Conservation (phyloP, 768 basidiomycete genomes). For the Lepiota brunneoincarnata region DNA sequence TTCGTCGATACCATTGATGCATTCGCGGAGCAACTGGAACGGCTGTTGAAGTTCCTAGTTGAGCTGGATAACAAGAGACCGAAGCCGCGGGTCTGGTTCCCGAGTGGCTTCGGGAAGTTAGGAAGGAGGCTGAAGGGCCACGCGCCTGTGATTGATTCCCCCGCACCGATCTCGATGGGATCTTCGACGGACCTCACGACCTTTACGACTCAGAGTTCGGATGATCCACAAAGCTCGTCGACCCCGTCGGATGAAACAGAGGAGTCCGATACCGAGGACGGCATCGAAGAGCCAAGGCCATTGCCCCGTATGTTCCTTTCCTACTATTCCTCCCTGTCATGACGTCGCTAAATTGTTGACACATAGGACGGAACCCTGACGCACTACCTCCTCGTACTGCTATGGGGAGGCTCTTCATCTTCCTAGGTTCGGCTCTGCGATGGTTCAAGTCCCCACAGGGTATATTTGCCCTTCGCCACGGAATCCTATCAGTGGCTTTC, state of each 20-base stretch:
- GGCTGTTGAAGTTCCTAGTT: conserved; percentile 28
- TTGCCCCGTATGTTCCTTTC: too few relatives aligned
- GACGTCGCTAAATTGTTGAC: too few relatives aligned
- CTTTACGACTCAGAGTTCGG: conserved; percentile 17
- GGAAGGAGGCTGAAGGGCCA: conserved; percentile 31
- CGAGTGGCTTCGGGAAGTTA: conserved; percentile 37
- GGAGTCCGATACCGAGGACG: too few relatives aligned
- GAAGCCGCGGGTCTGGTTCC: conserved; percentile 39
- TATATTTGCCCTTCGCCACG: conserved; percentile 37
- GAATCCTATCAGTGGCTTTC: conserved; percentile 36
- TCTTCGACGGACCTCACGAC: conserved; percentile 32
- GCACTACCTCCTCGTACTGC: too few relatives aligned
- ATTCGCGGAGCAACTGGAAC: conserved; percentile 34
- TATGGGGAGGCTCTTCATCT: conserved; percentile 21
- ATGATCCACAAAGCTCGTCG: conserved; percentile 2
- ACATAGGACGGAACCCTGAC: too few relatives aligned
- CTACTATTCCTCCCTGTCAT: too few relatives aligned
- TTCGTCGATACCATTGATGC: conserved; percentile 41
- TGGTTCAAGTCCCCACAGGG: conserved; percentile 42
- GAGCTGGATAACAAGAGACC: conserved; percentile 33
- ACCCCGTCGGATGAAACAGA: too few relatives aligned
- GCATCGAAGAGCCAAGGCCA: too few relatives aligned
- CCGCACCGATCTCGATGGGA: conserved; percentile 33
- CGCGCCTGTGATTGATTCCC: conserved; percentile 20
- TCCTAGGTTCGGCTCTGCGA: conserved; percentile 28